These are phyloP conservation scores for Yamadazyma akitaensis DNA, from an alignment of 805 yeast genomes.

Conservation along the genomic window DNA sequence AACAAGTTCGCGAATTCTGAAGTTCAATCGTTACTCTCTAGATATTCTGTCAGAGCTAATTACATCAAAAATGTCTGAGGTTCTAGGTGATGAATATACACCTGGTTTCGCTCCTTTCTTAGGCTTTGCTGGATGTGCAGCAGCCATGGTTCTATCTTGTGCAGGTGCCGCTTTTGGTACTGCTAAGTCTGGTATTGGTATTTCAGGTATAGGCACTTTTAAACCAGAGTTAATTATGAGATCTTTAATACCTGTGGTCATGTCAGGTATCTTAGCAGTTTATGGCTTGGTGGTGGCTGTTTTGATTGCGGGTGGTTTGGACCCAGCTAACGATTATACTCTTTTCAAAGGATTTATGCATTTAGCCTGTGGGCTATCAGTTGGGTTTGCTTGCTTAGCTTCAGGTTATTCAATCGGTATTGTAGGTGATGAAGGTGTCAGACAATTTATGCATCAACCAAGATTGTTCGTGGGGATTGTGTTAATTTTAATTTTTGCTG, in stretches of 20 bases:
- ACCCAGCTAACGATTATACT: conserved; percentile 76
- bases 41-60: background rate
- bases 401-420: conserved; percentile 96
- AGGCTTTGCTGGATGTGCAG: conserved; percentile 96
- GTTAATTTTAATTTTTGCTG: conserved; percentile 84
- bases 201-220: conserved; percentile 96
- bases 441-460: conserved; percentile 85
- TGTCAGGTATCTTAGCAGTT: conserved; percentile 96
- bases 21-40: background rate
- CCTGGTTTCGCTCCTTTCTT: conserved; percentile 96
- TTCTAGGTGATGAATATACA: conserved; percentile 53
- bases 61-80: conserved; percentile 8
- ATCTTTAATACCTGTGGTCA: conserved; percentile 92
- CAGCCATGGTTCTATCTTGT: conserved; percentile 86
- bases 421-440: conserved; percentile 91
- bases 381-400: conserved; percentile 94
- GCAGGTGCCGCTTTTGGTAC: conserved; percentile 99
- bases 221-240: conserved; percentile 97
- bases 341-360: conserved; percentile 98
- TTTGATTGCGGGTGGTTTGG: conserved; percentile 84
- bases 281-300: conserved; percentile 97
- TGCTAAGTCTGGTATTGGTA: conserved; percentile 97
- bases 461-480: conserved; percentile 87
- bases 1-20: background rate
- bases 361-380: conserved; percentile 90